phyloP scores from a whole-genome alignment of 805 yeast species.

The Ogataea ramenticola region DNA sequence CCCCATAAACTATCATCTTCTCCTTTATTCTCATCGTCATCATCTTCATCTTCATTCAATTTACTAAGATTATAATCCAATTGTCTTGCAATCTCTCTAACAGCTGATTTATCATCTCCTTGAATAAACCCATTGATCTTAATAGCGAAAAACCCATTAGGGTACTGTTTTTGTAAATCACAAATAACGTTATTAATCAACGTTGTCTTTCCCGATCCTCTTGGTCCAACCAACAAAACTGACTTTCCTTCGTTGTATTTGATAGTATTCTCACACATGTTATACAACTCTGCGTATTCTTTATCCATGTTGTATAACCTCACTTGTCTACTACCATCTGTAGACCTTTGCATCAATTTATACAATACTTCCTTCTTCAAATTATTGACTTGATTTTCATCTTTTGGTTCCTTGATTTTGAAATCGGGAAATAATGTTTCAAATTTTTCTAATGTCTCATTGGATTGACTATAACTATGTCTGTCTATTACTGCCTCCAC shows the following conservation, averaged over 20 bases:
- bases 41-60: neutral
- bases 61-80: slow-evolving; percentile 38
- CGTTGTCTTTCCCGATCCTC: slow-evolving; percentile 69
- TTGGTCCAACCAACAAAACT: slow-evolving; percentile 69
- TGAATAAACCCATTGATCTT: slow-evolving; percentile 66
- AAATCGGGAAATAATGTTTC: neutral
- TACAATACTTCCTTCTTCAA: slow-evolving; percentile 5
- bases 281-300: slow-evolving; percentile 43
- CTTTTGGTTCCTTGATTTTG: neutral
- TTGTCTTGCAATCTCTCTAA: slow-evolving; percentile 81
- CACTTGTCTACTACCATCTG: slow-evolving; percentile 7
- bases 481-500: neutral
- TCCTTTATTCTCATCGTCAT: neutral
- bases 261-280: slow-evolving; percentile 57
- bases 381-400: neutral
- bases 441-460: neutral
- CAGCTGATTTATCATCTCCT: slow-evolving; percentile 67
- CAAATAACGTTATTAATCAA: slow-evolving; percentile 51
- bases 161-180: slow-evolving; percentile 32
- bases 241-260: slow-evolving; percentile 74
- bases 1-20: slow-evolving; percentile 28
- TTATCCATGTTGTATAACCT: slow-evolving; percentile 29
- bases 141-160: slow-evolving; percentile 53
- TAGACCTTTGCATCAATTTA: slow-evolving; percentile 15
- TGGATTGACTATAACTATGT: neutral